Conservation (phyloP, 495 filamentous ascomycete genomes). For the Trichoderma asperelloides region DNA sequence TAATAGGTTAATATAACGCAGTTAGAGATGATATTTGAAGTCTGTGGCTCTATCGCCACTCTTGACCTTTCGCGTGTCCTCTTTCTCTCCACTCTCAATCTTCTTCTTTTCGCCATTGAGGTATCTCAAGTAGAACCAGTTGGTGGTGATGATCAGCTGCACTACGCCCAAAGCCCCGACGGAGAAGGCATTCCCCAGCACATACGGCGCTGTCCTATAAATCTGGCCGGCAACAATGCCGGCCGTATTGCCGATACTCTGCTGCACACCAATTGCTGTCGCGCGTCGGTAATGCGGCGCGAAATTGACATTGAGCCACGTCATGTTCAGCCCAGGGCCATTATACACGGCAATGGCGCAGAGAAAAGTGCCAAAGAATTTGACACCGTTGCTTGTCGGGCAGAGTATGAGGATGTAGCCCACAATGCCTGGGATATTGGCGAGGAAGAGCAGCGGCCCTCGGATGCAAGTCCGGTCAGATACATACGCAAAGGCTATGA, state of each 20-base stretch:
- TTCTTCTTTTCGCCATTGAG: slow-evolving; percentile 33
- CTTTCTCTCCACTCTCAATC: slow-evolving; percentile 31
- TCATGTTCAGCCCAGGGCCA: slow-evolving; percentile 42
- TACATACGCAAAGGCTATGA: slow-evolving; percentile 36
- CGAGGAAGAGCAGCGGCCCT: slow-evolving; percentile 30
- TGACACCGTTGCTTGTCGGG: slow-evolving; percentile 24
- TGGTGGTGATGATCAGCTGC: slow-evolving; percentile 26
- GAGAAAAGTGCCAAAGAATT: slow-evolving; percentile 50
- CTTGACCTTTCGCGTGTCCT: slow-evolving; percentile 34
- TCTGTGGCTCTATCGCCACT: slow-evolving; percentile 41
- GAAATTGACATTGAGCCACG: slow-evolving; percentile 50
- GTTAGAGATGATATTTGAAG: slow-evolving; percentile 41
- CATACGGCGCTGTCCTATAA: slow-evolving; percentile 42
- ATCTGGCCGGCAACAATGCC: slow-evolving; percentile 47
- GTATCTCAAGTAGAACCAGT: slow-evolving; percentile 33
- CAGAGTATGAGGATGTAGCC: slow-evolving; percentile 45
- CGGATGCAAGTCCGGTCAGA: slow-evolving; percentile 23
- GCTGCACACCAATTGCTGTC: slow-evolving; percentile 46
- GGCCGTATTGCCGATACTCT: slow-evolving; percentile 47
- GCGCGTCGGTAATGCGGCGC: slow-evolving; percentile 50
- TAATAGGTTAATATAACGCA: neutral
- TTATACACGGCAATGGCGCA: slow-evolving; percentile 42
- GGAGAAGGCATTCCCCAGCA: slow-evolving; percentile 40
- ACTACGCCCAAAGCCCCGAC: slow-evolving; percentile 34
- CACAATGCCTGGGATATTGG: slow-evolving; percentile 38